Base-by-base conservation (phyloP, 2,329 filamentous ascomycete genomes). In the Ophiocordyceps unilateralis region DNA sequence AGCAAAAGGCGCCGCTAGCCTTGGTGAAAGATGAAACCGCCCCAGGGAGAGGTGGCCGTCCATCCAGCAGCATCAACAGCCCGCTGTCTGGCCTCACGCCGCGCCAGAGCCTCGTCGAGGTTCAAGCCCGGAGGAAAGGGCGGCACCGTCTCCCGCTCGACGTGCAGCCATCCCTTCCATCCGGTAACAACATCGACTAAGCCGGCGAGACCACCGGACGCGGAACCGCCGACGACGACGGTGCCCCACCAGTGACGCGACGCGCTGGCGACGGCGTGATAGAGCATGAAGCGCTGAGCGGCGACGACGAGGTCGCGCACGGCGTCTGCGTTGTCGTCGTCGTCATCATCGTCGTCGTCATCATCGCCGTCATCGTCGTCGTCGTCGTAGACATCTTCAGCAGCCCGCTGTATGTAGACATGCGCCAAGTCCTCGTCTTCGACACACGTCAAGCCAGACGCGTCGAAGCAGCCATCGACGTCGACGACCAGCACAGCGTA, bases 191-290 rank as follows among this genome's bases (percentile, higher is more conserved):
- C 46, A 41, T 60, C 51, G 19, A 61, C 58, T 1, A 56, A 55
- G 56, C 56, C 23, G 5, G 32, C 32, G 54, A 48, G 37, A 11
- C 41, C 37, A 12, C 32, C 32, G 12, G 19, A 12, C 7, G 28
- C 32, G 32, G 17, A 8, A 19, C 32, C 43, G 1, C 63, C 64
- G 34, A 76, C 49, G 5, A 76, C 65, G 22, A 77, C 50, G 2
- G 69, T 73, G n/a, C 74, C 73, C 73, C 74, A 77, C 66, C 68
- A 74, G 46, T 66, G 63, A 4, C 73, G 64, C 22, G 50, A 55
- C 5, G 61, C 59, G 47, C 68, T 74, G 32, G 50, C 53, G 46
- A 64, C 62, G 26, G 61, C 47, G 3, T 63, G 62, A 53, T 77
- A 76, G 5, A 76, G 56, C 61, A 76, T 70, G 51, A 65, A 67